These are phyloP conservation scores for Diaporthe velutina DNA, from an alignment of 2,329 filamentous ascomycete species.

Conservation along the genomic window DNA sequence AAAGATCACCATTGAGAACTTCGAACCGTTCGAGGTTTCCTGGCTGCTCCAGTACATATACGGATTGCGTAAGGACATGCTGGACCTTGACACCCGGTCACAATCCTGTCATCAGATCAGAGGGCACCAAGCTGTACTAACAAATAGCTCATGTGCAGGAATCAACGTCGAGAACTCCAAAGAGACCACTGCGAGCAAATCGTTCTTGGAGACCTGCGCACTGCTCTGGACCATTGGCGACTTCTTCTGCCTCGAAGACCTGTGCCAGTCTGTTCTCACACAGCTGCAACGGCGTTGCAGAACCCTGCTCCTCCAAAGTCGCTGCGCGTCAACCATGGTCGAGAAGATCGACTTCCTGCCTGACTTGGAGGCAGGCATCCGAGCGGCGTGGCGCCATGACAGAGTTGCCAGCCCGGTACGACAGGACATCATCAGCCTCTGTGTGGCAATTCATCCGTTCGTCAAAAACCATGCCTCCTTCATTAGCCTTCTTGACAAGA, in stretches of 20 bases:
- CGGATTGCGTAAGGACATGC: background rate
- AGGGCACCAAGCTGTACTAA: background rate
- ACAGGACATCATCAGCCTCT: background rate
- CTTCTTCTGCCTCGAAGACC: background rate
- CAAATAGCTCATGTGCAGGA: background rate
- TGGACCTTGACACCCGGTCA: background rate
- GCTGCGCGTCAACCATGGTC: background rate
- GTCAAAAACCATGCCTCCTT: background rate
- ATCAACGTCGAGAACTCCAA: background rate
- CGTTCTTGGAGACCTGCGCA: background rate
- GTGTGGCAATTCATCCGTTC: background rate
- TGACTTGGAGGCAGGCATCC: background rate
- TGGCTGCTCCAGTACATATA: conserved; percentile 17
- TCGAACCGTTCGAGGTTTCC: background rate
- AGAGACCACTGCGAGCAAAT: background rate
- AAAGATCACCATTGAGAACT: background rate
- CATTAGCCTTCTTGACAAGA: background rate
- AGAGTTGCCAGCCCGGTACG: background rate
- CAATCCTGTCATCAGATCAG: background rate
- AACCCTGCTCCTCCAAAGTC: background rate
- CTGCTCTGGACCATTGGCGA: conserved; percentile 7
- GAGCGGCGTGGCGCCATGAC: background rate
- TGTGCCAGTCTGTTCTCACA: background rate
- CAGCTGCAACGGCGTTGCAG: background rate
- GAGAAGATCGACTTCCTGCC: background rate